These are phyloP conservation scores for Pinus albicaulis DNA, from an alignment of 75 land plant genomes.

Conservation along the genomic window DNA sequence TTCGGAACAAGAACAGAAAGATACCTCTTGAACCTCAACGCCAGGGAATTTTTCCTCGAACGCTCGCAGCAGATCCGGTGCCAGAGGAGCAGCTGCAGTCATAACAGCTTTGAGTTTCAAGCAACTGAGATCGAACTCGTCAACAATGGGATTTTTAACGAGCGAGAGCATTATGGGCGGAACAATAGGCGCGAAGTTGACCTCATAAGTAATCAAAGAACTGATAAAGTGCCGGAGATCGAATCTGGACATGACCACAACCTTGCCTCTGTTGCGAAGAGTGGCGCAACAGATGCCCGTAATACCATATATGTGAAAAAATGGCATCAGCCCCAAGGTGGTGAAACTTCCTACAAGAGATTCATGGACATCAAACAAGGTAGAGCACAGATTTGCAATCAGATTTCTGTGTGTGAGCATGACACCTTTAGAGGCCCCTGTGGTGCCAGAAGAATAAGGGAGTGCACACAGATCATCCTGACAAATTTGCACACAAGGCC, in stretches of 20 bases:
- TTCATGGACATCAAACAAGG: slow-evolving; percentile 54
- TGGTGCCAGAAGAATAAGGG: slow-evolving; percentile 97
- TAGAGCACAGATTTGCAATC: slow-evolving; percentile 75
- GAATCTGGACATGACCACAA: slow-evolving; percentile 76
- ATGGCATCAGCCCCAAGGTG: slow-evolving; percentile 89
- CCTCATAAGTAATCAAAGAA: slow-evolving; percentile 68
- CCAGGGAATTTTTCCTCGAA: slow-evolving; percentile 89
- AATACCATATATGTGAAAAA: slow-evolving; percentile 97
- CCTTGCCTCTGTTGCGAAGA: slow-evolving; percentile 75
- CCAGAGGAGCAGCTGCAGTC: slow-evolving; percentile 95
- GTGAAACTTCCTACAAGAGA: slow-evolving; percentile 49
- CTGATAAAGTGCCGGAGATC: slow-evolving; percentile 60
- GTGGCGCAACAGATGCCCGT: slow-evolving; percentile 90
- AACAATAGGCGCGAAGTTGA: slow-evolving; percentile 93
- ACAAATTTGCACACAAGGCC: slow-evolving; percentile 3
- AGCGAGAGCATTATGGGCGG: slow-evolving; percentile 82
- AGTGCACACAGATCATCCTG: slow-evolving; percentile 86
- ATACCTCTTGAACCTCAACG: slow-evolving; percentile 84
- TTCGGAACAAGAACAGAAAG: neutral
- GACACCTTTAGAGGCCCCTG: slow-evolving; percentile 90
- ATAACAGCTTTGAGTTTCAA: slow-evolving; percentile 71
- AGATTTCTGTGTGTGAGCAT: slow-evolving; percentile 94
- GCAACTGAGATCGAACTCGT: slow-evolving; percentile 66
- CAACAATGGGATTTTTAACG: slow-evolving; percentile 75
- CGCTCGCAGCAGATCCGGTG: slow-evolving; percentile 69